Percentiles rank a stretch among this genome's conserved stretches.
Evolutionary conservation across 192 early-diverging fungal genomes (phyloP).

Genomic region (Powellomyces hirtus): DNA sequence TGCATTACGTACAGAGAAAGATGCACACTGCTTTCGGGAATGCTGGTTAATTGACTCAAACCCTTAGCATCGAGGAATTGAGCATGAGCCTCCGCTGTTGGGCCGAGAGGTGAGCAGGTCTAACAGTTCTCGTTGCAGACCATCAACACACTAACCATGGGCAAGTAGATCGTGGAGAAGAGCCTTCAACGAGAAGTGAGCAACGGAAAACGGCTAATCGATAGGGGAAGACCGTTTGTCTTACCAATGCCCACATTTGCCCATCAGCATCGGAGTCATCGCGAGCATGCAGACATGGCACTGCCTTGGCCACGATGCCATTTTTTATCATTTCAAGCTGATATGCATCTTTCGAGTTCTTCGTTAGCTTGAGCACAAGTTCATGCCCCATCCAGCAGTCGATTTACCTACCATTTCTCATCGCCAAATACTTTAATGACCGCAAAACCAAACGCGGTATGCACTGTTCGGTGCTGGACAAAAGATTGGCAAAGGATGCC

Average conservation of each 20-base stretch:
- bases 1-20: conserved; percentile 30
- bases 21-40: conserved; percentile 33
- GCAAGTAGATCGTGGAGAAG: conserved; percentile 46
- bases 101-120: too few species aligned
- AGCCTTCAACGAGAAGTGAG: conserved; percentile 17
- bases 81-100: too few species aligned
- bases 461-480: conserved; percentile 59
- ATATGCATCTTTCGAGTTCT: conserved; percentile 50
- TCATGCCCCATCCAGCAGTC: not conserved
- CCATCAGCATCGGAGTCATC: conserved; percentile 57
- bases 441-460: conserved; percentile 71
- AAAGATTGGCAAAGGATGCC: conserved; percentile 53
- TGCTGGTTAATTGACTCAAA: conserved; percentile 32
- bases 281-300: conserved; percentile 57
- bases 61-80: too few species aligned
- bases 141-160: conserved; percentile 32
- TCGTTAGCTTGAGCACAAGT: too few species aligned
- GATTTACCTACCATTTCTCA: conserved; percentile 56
- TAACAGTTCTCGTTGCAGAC: too few species aligned
- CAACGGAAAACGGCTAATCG: too few species aligned
- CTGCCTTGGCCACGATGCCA: conserved; percentile 60
- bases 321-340: conserved; percentile 60
- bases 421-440: conserved; percentile 67
- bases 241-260: conserved; percentile 70
- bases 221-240: too few species aligned